Evolutionary conservation across 805 yeast genomes (phyloP).

Genomic region (Kodamaea kakaduensis): DNA sequence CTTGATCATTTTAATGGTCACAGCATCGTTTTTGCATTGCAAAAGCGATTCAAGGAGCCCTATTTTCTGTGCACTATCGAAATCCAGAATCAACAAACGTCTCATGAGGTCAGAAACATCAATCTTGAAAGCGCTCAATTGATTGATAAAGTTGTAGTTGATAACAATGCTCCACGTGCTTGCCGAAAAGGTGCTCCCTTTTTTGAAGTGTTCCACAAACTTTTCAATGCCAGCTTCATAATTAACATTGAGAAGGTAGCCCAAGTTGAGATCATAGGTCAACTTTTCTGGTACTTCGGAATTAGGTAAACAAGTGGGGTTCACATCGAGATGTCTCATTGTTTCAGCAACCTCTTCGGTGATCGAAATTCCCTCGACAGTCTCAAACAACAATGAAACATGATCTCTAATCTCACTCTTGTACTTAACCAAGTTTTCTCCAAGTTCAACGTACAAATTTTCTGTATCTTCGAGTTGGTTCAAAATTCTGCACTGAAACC

Average conservation of each 20-base stretch:
- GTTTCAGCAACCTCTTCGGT: slow-evolving; percentile 14
- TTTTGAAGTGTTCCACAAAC: slow-evolving; percentile 26
- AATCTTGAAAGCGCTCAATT: slow-evolving; percentile 18
- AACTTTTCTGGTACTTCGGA: no score
- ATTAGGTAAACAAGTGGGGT: background rate
- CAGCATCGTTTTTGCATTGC: slow-evolving; percentile 21
- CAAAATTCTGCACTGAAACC: slow-evolving; percentile 28
- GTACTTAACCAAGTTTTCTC: slow-evolving; percentile 11
- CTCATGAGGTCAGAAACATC: slow-evolving; percentile 17
- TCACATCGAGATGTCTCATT: no score
- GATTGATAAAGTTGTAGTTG: slow-evolving; percentile 23
- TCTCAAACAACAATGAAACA: slow-evolving; percentile 12
- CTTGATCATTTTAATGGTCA: slow-evolving; percentile 21
- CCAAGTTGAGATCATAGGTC: slow-evolving; percentile 23
- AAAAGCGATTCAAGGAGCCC: slow-evolving; percentile 17
- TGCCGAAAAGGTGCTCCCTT: slow-evolving; percentile 29
- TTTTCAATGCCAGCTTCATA: slow-evolving; percentile 21
- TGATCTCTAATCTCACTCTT: slow-evolving; percentile 8
- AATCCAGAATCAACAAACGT: slow-evolving; percentile 20
- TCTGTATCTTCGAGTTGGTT: slow-evolving; percentile 39
- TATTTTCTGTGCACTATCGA: slow-evolving; percentile 10
- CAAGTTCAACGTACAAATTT: slow-evolving; percentile 31
- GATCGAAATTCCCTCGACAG: slow-evolving; percentile 6
- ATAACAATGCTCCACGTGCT: slow-evolving; percentile 31
- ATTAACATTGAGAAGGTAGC: slow-evolving; percentile 25